Base-by-base conservation (phyloP, 2,329 filamentous ascomycete genomes). In the Diatrype stigma region DNA sequence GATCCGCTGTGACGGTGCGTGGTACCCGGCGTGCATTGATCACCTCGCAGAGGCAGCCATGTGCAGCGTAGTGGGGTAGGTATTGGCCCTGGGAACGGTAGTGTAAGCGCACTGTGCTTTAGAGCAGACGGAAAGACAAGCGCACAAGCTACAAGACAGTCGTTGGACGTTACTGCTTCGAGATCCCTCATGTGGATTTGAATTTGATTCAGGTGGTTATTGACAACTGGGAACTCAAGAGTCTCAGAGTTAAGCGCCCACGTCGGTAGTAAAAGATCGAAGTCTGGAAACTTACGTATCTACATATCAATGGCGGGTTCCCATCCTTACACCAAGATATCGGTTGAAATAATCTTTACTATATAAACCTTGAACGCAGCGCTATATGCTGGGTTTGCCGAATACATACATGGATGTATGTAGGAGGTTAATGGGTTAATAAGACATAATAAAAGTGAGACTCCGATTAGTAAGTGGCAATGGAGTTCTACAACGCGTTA, bases 1-100 rank as follows among this genome's bases (percentile, higher is more conserved):
- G 57, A 54, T 53, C 59, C 55, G 55, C 49, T 54, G 46, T 46
- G 44, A 53, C 44, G 46, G 51, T 40, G 51, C 48, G 47, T 52
- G 49, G 49, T 44, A 49, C 47, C 34, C 53, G 34, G 45, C 28
- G 38, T 47, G 53, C 47, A 54, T 54, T 51, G 44, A 53, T 59
- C 48, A 54, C 51, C 45, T 44, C 53, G 53, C 32, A 54, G 37
- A 28, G n/a, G 19, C 14, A 17, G n/a, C 14, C 14, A 22, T 21
- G 19, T 50, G 35, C 5, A 28, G n/a, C 42, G 17, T 46, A 46
- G 40, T 44, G 22, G 40, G n/a, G 34, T 44, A 12, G 40, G n/a
- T 6, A 6, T 37, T 17, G 4, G 8, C 12, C 12, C 2, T 1
- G 7, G 4, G 40, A 42, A 17, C 8, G 22, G 40, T 6, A 6